Conservation (phyloP, 78 protist genomes). For the Cavenderia fasciculata region DNA sequence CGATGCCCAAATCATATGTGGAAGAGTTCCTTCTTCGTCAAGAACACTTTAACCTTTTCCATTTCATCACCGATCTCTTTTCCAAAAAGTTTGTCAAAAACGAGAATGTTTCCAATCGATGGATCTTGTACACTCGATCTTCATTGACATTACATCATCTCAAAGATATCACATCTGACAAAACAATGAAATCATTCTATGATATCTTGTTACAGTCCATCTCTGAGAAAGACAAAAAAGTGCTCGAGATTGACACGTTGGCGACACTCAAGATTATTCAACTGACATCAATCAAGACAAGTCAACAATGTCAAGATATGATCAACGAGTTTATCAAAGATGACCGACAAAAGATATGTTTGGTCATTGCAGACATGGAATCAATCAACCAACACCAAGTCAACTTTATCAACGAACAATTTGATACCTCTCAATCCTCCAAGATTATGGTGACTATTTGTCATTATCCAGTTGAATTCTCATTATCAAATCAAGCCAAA, state of each 20-base stretch:
- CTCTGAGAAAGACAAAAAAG: background rate
- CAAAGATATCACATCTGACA: constrained; percentile 12
- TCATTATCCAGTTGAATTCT: constrained; percentile 67
- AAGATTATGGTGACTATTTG: constrained; percentile 26
- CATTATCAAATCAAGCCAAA: constrained; percentile 19
- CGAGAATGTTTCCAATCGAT: background rate
- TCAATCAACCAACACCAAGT: constrained; percentile 26
- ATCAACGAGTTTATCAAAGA: background rate
- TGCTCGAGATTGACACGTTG: background rate
- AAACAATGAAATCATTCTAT: background rate
- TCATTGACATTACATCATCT: background rate
- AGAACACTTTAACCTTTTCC: constrained; percentile 45
- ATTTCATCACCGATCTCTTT: constrained; percentile 17
- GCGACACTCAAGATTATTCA: background rate
- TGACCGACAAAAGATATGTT: background rate
- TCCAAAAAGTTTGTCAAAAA: background rate
- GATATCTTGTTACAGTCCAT: background rate
- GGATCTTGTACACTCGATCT: constrained; percentile 44
- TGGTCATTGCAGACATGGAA: constrained; percentile 55
- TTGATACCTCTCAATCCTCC: background rate
- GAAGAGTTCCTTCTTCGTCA: constrained; percentile 35
- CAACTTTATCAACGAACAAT: constrained; percentile 14
- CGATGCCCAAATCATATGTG: constrained; percentile 16
- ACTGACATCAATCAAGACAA: background rate
- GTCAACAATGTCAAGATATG: background rate